A percentile compares a stretch with the other conserved stretches of the same genome.
Evolutionary conservation across 768 basidiomycete species (phyloP).

Genomic region (Agaricus subrufescens): DNA sequence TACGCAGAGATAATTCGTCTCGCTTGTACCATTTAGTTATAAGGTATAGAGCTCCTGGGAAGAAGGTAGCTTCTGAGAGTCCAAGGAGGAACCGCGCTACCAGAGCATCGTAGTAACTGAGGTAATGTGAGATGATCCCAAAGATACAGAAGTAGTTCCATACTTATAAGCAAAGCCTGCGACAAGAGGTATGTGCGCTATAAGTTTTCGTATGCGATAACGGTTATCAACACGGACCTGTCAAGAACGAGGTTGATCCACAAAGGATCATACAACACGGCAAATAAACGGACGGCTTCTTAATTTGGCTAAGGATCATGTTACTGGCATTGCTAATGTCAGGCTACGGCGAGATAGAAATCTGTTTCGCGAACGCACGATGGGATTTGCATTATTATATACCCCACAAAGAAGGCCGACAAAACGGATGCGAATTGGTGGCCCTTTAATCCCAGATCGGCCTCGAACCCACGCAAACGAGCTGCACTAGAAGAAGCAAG

Average conservation of each 20-base stretch:
- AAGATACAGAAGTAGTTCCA: background rate
- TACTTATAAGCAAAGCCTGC: slow-evolving; percentile 39
- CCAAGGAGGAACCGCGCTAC: slow-evolving; percentile 75
- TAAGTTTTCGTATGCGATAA: background rate
- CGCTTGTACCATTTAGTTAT: slow-evolving; percentile 72
- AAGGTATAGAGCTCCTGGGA: slow-evolving; percentile 62
- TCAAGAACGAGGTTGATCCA: slow-evolving; percentile 50
- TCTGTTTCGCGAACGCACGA: slow-evolving; percentile 33
- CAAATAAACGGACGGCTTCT: slow-evolving; percentile 60
- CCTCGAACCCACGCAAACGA: slow-evolving; percentile 59
- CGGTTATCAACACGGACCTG: slow-evolving; percentile 29
- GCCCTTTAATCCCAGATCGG: slow-evolving; percentile 51
- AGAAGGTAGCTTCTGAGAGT: slow-evolving; percentile 65
- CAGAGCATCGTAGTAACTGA: slow-evolving; percentile 60
- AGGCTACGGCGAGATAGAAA: background rate
- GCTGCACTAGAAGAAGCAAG: slow-evolving; percentile 42
- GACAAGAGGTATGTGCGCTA: background rate
- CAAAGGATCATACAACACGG: slow-evolving; percentile 62
- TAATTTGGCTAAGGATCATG: slow-evolving; percentile 61
- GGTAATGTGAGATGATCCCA: background rate
- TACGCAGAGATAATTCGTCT: slow-evolving; percentile 64
- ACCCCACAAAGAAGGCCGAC: slow-evolving; percentile 62
- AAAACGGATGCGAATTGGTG: slow-evolving; percentile 57
- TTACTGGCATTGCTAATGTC: slow-evolving; percentile 37
- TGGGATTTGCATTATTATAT: slow-evolving; percentile 69